Evolutionary conservation across 345 rosid species (phyloP), one percentile per base, ranked within the genome.

Genomic region (Litchi chinensis): DNA sequence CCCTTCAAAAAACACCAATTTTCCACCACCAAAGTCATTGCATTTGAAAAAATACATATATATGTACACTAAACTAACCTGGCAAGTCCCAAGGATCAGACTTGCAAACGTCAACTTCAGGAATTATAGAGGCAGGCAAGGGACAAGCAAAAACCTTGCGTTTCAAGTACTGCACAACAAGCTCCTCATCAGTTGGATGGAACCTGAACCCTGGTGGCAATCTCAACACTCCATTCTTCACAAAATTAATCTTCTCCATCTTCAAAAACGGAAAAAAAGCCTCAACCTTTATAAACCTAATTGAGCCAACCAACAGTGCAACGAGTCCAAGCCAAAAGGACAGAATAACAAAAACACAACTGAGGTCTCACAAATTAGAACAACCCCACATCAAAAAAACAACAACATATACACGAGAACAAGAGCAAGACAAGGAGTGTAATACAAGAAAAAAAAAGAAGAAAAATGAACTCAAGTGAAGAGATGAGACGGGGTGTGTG

Each of bases 81-180:
- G 98, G 99, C 79, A 95, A 88, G 68, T 95, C 96, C 98, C 99
- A 95, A 64, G 99, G 98, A 82, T 93, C 96, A 50, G 96, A 83
- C 82, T 88, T 92, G 88, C 96, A 95, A 12, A 92, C 95, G 82
- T 95, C 97, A 9, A 91, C 91, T 82, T 95, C 98, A 21, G 93
- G 96, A 65, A 95, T 95, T 37, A 95, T 86, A 13, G 93, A 90
- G 79, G 98, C 95, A 24, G 98, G 97, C 80, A 95, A 81, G 26
- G 97, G 93, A 79, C 83, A 91, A 79, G 87, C 70, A 50, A 78
- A 85, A 8, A 86, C 96, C 84, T 92, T 95, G 15, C 90, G 75
- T 85, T 78, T 79, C 80, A 95, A 78, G 83, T 95, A 95, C 66
- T 93, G 93, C 79, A 89, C 86, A 13, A 95, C 91, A 37, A 95